These are phyloP conservation scores for Rhizophagus clarus DNA, from an alignment of 192 early-diverging fungal genomes.

Conservation along the genomic window DNA sequence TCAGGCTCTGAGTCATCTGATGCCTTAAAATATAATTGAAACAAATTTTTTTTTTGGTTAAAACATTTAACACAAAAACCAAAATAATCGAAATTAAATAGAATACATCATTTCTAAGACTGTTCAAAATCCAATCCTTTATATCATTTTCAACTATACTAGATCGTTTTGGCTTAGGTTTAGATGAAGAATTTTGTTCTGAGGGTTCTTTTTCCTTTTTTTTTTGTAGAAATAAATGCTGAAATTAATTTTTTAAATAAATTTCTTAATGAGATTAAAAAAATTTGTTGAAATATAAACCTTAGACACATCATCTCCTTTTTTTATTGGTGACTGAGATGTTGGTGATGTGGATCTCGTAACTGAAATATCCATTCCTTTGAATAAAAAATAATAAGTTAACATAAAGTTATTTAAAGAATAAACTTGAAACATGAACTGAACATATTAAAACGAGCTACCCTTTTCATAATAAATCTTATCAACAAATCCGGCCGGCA, in stretches of 20 bases:
- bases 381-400: not conserved
- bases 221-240: too few species aligned
- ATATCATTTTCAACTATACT: not conserved
- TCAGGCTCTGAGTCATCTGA: conserved; percentile 2
- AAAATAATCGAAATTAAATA: not conserved
- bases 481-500: conserved; percentile 51
- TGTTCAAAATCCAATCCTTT: conserved; percentile 36
- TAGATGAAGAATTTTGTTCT: too few species aligned
- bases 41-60: not conserved
- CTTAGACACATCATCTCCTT: conserved; percentile 28
- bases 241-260: not conserved
- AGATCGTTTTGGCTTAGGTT: not conserved
- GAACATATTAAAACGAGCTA: not conserved
- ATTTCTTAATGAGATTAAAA: not conserved
- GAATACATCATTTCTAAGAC: conserved; percentile 31
- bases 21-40: not conserved
- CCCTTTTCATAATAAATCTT: conserved; percentile 53
- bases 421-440: not conserved
- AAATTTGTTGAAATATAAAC: not conserved
- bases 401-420: not conserved
- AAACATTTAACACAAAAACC: not conserved
- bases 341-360: not conserved
- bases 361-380: conserved; percentile 33
- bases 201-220: not conserved
- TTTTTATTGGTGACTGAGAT: conserved; percentile 29